Evolutionary conservation across 257 asterid genomes (phyloP).

Genomic region (Nicotiana tabacum): DNA sequence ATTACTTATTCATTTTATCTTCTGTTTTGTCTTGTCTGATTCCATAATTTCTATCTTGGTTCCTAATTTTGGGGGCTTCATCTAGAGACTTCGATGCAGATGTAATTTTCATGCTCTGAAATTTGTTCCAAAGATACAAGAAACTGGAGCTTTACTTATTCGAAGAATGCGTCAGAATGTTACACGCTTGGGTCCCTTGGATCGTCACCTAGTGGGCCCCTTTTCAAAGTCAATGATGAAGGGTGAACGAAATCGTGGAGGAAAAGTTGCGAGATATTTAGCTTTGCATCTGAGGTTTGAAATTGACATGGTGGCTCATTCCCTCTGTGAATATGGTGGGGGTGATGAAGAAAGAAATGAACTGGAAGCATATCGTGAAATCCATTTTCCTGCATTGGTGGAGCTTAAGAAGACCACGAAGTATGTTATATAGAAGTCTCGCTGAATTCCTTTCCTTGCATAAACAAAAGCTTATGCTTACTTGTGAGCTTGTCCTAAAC

Average conservation of each 20-base stretch:
- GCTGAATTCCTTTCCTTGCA: neutral
- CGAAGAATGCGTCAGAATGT: constrained; percentile 85
- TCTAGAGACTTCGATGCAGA: constrained; percentile 99
- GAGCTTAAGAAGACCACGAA: constrained; percentile 51
- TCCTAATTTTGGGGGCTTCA: constrained; percentile 75
- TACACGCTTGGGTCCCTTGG: constrained; percentile 69
- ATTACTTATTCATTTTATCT: constrained; percentile 7
- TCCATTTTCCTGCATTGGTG: constrained; percentile 82
- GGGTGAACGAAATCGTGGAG: constrained; percentile 41
- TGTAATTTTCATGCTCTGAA: constrained; percentile 92
- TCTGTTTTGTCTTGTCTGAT: constrained; percentile 3
- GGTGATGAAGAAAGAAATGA: constrained; percentile 73
- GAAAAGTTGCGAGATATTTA: constrained; percentile 60
- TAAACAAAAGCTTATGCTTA: constrained; percentile 8
- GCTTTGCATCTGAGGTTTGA: constrained; percentile 97
- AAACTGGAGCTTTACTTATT: constrained; percentile 80
- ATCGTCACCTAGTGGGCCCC: constrained; percentile 81
- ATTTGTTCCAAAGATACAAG: constrained; percentile 87
- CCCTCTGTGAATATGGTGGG: constrained; percentile 89
- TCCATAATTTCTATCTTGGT: constrained; percentile 22
- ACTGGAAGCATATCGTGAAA: constrained; percentile 65
- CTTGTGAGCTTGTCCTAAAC: neutral
- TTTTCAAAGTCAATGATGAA: constrained; percentile 45
- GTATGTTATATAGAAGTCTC: constrained; percentile 33
- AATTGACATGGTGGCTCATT: constrained; percentile 99